Evolutionary conservation across 2,329 filamentous ascomycete species (phyloP), one percentile per base, ranked within the genome.

Genomic region (Endothia cerciana): DNA sequence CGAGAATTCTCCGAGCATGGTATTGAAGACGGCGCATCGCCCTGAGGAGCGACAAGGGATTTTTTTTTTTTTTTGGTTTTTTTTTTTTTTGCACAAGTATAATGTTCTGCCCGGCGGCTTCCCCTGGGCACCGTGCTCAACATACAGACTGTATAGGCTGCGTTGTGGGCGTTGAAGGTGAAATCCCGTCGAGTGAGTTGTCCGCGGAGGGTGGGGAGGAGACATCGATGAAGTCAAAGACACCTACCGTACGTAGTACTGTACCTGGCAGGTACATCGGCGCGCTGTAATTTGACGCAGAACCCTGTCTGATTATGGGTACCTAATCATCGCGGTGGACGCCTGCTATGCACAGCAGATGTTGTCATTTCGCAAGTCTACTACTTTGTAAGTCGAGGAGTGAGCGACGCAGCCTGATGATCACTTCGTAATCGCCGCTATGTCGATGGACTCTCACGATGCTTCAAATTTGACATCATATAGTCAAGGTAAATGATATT

Each of bases 1-100:
- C 36, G 30, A 53, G n/a, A 43, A 62, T 62, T 41, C 49, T 55
- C 60, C 60, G 60, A 53, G 17, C 36, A 55, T n/a, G 36, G 22
- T 41, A 28, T 13, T 43, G 47, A 53, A 22, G 36, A 22, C 36
- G 49, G 60, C 60, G 36, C 60, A 33, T 28, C n/a, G 45, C 45
- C 45, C 25, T 55, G 60, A 10, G 17, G 30, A 22, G 25, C 49
- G n/a, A n/a, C n/a, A n/a, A n/a, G n/a, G n/a, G n/a, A n/a, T n/a
- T n/a, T n/a, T n/a, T n/a, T n/a, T n/a, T n/a, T n/a, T n/a, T n/a
- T n/a, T n/a, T n/a, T n/a, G n/a, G n/a, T n/a, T n/a, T n/a, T n/a
- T n/a, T n/a, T n/a, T n/a, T n/a, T n/a, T n/a, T n/a, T n/a, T n/a
- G n/a, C 33, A 36, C 0, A 36, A 36, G 33, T 6, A 36, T 36